Conservation (phyloP, 352 stramenopile genomes). For the Phytophthora cajani region DNA sequence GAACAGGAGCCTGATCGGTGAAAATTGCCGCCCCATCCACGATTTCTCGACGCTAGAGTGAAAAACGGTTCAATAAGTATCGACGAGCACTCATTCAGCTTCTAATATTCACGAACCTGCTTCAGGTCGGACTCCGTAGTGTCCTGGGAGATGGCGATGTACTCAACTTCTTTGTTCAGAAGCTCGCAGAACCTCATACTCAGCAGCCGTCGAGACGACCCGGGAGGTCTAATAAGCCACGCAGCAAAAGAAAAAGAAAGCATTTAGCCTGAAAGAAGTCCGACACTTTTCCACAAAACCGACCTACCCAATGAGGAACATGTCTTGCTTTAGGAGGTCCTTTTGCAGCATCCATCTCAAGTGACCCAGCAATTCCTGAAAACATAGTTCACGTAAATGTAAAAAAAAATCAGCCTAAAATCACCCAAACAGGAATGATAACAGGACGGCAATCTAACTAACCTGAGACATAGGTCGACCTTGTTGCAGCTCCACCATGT, state of each 20-base stretch:
- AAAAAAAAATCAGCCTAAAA: neutral
- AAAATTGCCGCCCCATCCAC: constrained; percentile 79
- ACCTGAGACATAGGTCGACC: constrained; percentile 56
- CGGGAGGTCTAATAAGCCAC: constrained; percentile 63
- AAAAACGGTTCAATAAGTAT: neutral
- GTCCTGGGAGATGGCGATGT: constrained; percentile 93
- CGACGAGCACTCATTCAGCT: neutral
- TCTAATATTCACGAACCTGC: constrained; percentile 50
- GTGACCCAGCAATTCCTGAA: constrained; percentile 72
- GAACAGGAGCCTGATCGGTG: constrained; percentile 92
- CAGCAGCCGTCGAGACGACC: constrained; percentile 71
- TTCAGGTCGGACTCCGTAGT: constrained; percentile 95
- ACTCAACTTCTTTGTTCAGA: constrained; percentile 86
- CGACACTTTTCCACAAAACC: neutral
- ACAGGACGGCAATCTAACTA: constrained; percentile 18
- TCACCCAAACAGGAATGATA: neutral
- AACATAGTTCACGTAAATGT: neutral
- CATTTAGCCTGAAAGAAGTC: neutral
- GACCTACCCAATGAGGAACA: constrained; percentile 85
- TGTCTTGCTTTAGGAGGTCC: constrained; percentile 83
- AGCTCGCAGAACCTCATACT: constrained; percentile 89
- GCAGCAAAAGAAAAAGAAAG: neutral
- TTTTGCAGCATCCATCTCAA: constrained; percentile 91
- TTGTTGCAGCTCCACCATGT: constrained; percentile 45
- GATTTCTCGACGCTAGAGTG: constrained; percentile 68